Evolutionary conservation across 2,329 filamentous ascomycete species (phyloP).

Genomic region (Penicillium nordicum): DNA sequence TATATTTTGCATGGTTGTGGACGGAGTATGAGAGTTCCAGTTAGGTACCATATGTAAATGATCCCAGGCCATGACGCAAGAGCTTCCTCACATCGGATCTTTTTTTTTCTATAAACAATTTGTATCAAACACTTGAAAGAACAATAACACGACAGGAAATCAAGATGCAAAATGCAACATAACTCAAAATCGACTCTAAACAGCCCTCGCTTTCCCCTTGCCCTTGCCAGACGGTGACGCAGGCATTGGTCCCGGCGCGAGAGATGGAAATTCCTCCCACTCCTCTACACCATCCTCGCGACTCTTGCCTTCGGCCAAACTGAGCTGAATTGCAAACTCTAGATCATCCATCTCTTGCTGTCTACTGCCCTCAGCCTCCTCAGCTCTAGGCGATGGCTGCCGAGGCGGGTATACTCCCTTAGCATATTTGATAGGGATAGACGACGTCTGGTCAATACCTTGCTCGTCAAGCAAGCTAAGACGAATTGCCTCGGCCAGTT

Average conservation of each 20-base stretch:
- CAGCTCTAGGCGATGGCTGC: slow-evolving; percentile 18
- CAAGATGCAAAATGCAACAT: background rate
- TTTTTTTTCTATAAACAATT: background rate
- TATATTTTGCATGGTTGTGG: background rate
- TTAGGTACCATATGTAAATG: background rate
- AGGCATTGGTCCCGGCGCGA: slow-evolving; percentile 15
- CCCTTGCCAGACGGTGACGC: slow-evolving; percentile 26
- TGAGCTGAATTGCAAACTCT: slow-evolving; percentile 61
- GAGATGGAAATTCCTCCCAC: slow-evolving; percentile 34
- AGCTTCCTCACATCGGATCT: background rate
- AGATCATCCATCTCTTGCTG: slow-evolving; percentile 55
- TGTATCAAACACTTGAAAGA: background rate
- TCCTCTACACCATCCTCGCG: slow-evolving; percentile 27
- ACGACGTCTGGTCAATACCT: slow-evolving; percentile 19
- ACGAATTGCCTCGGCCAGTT: slow-evolving; percentile 62
- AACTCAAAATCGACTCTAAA: background rate
- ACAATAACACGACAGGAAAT: background rate
- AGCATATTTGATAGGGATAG: slow-evolving; percentile 37
- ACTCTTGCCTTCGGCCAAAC: slow-evolving; percentile 58
- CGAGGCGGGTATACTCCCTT: slow-evolving; percentile 22
- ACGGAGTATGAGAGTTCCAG: background rate
- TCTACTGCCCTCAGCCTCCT: slow-evolving; percentile 36
- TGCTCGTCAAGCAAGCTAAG: slow-evolving; percentile 45
- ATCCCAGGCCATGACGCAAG: background rate
- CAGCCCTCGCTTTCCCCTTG: slow-evolving; percentile 35